A percentile compares a stretch with the other conserved stretches of the same genome.
These are phyloP conservation scores for Diutina neorugosa DNA, from an alignment of 1,139 yeast genomes.

Conservation along the genomic window DNA sequence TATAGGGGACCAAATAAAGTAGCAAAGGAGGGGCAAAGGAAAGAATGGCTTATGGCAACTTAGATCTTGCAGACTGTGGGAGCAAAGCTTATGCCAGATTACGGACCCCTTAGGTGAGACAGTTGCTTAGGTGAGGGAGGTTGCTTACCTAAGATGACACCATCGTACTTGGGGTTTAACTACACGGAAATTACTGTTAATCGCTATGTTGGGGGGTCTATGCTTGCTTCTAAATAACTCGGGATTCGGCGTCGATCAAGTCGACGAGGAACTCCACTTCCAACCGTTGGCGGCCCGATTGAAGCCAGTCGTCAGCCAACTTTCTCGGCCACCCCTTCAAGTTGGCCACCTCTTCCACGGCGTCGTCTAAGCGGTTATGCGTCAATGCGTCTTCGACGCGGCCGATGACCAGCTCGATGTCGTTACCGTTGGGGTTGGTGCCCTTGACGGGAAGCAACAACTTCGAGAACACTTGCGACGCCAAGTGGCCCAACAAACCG, in stretches of 20 bases:
- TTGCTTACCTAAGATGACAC: too few species aligned
- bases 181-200: too few species aligned
- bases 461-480: slow-evolving; percentile 67
- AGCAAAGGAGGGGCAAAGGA: too few species aligned
- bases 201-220: neutral
- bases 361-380: slow-evolving; percentile 71
- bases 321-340: slow-evolving; percentile 91
- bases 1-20: too few species aligned
- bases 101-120: too few species aligned
- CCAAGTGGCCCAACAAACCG: slow-evolving; percentile 83
- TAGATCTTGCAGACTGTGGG: too few species aligned
- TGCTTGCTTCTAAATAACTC: neutral
- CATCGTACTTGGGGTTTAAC: too few species aligned
- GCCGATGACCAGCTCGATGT: slow-evolving; percentile 80
- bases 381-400: slow-evolving; percentile 69
- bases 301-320: slow-evolving; percentile 85
- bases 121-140: too few species aligned
- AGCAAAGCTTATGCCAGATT: too few species aligned
- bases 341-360: slow-evolving; percentile 84
- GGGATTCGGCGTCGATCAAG: slow-evolving; percentile 20
- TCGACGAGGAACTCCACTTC: slow-evolving; percentile 75
- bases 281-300: slow-evolving; percentile 76
- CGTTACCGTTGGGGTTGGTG: slow-evolving; percentile 51
- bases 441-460: slow-evolving; percentile 59
- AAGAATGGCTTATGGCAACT: too few species aligned